These are phyloP conservation scores for Phaeosphaeriaceae sp. DNA, from an alignment of 2,329 filamentous ascomycete genomes.

Conservation along the genomic window DNA sequence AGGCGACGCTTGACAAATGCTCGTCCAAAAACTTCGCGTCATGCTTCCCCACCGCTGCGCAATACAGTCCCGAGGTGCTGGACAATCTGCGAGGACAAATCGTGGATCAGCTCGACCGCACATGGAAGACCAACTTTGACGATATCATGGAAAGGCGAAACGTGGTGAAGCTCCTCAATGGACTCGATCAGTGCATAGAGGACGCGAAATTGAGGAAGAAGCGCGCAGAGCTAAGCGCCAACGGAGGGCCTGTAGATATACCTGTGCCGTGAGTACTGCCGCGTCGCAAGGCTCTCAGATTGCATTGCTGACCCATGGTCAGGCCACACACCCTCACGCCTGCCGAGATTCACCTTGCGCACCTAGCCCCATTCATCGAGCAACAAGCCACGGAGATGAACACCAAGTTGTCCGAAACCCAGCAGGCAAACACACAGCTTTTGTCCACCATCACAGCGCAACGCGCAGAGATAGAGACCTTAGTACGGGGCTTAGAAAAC, in stretches of 20 bases:
- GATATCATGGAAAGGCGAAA: conserved; percentile 64
- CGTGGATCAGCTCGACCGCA: conserved; percentile 65
- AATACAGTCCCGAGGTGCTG: conserved; percentile 63
- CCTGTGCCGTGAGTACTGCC: conserved; percentile 57
- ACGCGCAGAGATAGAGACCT: conserved; percentile 63
- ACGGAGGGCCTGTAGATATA: conserved; percentile 42
- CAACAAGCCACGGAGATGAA: conserved; percentile 60
- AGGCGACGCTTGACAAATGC: conserved; percentile 67
- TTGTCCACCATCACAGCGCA: conserved; percentile 62
- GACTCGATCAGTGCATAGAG: conserved; percentile 66
- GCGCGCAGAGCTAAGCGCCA: conserved; percentile 47
- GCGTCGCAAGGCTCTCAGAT: background rate
- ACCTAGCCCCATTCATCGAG: conserved; percentile 64
- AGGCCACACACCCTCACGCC: conserved; percentile 68
- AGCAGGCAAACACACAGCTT: conserved; percentile 62
- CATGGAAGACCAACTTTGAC: conserved; percentile 67
- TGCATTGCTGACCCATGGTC: conserved; percentile 13
- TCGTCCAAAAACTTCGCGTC: conserved; percentile 68
- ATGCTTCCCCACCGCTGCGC: conserved; percentile 70
- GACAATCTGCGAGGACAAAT: conserved; percentile 67
- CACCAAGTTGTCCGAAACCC: conserved; percentile 57
- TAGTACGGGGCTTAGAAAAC: conserved; percentile 63
- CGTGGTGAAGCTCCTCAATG: conserved; percentile 66
- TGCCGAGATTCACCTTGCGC: conserved; percentile 64
- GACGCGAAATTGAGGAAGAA: conserved; percentile 65